phyloP scores from a whole-genome alignment of 106 monocot genomes.

The Xerophyta viscosa region DNA sequence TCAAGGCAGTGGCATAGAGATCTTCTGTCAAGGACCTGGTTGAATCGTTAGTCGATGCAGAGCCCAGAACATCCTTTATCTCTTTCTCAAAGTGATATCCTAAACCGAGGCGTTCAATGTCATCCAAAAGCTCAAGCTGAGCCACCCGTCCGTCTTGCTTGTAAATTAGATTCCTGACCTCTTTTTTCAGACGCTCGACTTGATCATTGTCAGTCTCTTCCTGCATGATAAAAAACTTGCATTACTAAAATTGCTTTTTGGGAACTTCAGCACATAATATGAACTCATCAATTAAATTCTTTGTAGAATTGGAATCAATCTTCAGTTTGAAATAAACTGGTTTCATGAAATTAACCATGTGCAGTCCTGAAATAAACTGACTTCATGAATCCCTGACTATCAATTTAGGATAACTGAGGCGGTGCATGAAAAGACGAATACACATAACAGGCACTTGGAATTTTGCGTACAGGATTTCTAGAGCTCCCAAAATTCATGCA shows the following conservation, averaged over 20 bases:
- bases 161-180: conserved; percentile 2
- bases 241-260: neutral
- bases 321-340: too few species aligned
- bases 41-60: neutral
- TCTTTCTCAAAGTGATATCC: conserved; percentile 12
- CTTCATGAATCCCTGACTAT: too few species aligned
- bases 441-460: too few species aligned
- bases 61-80: neutral
- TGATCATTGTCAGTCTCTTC: neutral
- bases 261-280: neutral
- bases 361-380: too few species aligned
- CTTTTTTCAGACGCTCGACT: conserved; percentile 4
- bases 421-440: too few species aligned
- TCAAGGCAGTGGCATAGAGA: conserved; percentile 6
- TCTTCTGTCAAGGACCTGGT: neutral
- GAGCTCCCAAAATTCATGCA: too few species aligned
- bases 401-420: too few species aligned
- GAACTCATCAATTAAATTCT: neutral
- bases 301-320: too few species aligned
- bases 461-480: too few species aligned
- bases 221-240: neutral
- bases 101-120: conserved; percentile 5
- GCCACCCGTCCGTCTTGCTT: neutral
- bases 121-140: conserved; percentile 13
- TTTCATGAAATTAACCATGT: too few species aligned